These are phyloP conservation scores for Fusarium pilosicola DNA, from an alignment of 2,329 filamentous ascomycete species.

Conservation along the genomic window DNA sequence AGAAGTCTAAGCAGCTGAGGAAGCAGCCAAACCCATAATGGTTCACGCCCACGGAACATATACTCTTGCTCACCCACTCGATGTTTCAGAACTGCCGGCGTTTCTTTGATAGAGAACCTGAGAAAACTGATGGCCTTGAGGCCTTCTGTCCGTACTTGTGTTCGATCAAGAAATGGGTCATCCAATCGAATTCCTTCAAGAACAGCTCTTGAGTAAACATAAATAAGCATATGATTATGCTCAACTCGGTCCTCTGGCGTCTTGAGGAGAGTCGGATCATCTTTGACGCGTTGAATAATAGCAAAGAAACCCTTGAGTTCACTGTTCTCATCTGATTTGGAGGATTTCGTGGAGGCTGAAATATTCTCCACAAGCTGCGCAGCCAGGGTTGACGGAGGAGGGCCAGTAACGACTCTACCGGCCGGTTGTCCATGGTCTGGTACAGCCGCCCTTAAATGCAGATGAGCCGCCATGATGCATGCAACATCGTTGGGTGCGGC, in stretches of 20 bases:
- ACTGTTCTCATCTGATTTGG: slow-evolving; percentile 72
- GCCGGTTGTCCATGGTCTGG: slow-evolving; percentile 30
- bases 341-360: slow-evolving; percentile 69
- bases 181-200: slow-evolving; percentile 75
- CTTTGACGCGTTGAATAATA: slow-evolving; percentile 65
- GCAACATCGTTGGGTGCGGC: slow-evolving; percentile 38
- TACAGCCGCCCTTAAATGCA: slow-evolving; percentile 30
- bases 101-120: slow-evolving; percentile 77
- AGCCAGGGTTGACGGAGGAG: slow-evolving; percentile 83
- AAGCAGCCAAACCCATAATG: slow-evolving; percentile 73
- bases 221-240: slow-evolving; percentile 87
- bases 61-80: slow-evolving; percentile 53
- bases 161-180: slow-evolving; percentile 71
- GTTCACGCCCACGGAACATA: slow-evolving; percentile 65
- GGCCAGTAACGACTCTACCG: slow-evolving; percentile 38
- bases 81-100: slow-evolving; percentile 72
- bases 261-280: slow-evolving; percentile 64
- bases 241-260: slow-evolving; percentile 72
- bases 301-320: slow-evolving; percentile 78
- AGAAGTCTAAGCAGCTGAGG: slow-evolving; percentile 67
- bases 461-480: slow-evolving; percentile 45
- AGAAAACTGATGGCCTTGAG: slow-evolving; percentile 82
- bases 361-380: slow-evolving; percentile 88
- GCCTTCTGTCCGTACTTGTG: slow-evolving; percentile 67
- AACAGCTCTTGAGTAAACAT: slow-evolving; percentile 82